Conservation (phyloP, 2,329 filamentous ascomycete genomes). For the Aspergillus puulaauensis region DNA sequence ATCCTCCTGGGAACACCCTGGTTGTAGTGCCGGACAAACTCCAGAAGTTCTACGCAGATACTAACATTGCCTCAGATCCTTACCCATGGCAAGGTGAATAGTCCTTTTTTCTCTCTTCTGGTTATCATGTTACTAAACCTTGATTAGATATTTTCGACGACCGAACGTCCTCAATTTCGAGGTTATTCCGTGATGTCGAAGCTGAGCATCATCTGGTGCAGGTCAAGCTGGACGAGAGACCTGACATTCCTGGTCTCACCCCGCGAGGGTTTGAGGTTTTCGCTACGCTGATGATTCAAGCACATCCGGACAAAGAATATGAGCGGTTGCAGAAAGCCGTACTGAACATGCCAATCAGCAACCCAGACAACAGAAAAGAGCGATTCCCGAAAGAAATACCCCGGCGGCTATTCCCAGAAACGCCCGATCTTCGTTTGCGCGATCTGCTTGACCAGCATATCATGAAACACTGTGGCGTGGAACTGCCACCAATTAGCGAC, state of each 20-base stretch:
- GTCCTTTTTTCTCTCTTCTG: not conserved
- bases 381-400: slow-evolving; percentile 78
- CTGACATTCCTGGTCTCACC: slow-evolving; percentile 65
- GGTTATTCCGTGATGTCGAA: slow-evolving; percentile 56
- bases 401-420: slow-evolving; percentile 66
- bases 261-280: slow-evolving; percentile 68
- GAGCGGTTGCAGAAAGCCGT: slow-evolving; percentile 68
- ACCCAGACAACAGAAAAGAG: slow-evolving; percentile 65
- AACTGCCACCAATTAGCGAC: slow-evolving; percentile 42
- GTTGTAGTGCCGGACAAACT: slow-evolving; percentile 77
- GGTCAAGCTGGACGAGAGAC: slow-evolving; percentile 50
- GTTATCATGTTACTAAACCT: slow-evolving; percentile 12
- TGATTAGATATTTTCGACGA: slow-evolving; percentile 56
- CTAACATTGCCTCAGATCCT: slow-evolving; percentile 62
- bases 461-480: slow-evolving; percentile 50
- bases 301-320: slow-evolving; percentile 74
- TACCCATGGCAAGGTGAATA: slow-evolving; percentile 67
- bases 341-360: slow-evolving; percentile 67
- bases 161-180: slow-evolving; percentile 53
- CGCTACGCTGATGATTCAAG: slow-evolving; percentile 70
- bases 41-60: slow-evolving; percentile 68
- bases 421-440: slow-evolving; percentile 56
- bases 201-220: slow-evolving; percentile 67
- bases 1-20: slow-evolving; percentile 64
- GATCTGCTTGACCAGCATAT: slow-evolving; percentile 63